Percentiles rank a stretch among this genome's conserved stretches.
Conservation (phyloP, 345 rosid species). For the Cardiospermum halicacabum region DNA sequence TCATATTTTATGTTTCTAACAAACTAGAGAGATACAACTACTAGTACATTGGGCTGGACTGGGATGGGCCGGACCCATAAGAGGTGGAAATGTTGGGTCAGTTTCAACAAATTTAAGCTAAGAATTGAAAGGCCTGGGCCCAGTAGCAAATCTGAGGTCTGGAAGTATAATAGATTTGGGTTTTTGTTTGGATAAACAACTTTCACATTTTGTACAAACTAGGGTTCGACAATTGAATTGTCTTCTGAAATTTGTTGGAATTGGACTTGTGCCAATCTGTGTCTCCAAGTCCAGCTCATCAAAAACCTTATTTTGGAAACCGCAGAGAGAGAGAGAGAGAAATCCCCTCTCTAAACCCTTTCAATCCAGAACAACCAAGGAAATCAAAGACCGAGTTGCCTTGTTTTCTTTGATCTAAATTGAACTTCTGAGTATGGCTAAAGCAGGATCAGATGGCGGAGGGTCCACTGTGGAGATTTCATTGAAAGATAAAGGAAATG, state of each 20-base stretch:
- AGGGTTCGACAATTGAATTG: background rate
- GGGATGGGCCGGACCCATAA: too few relatives aligned
- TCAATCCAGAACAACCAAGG: background rate
- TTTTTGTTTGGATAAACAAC: background rate
- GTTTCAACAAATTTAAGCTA: too few relatives aligned
- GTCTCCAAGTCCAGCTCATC: background rate
- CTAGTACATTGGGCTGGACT: too few relatives aligned
- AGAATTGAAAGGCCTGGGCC: too few relatives aligned
- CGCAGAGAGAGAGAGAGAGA: background rate
- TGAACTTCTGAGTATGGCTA: slow-evolving; percentile 24
- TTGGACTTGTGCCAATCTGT: background rate
- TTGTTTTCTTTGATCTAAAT: background rate
- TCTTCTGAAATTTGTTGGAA: background rate
- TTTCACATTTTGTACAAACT: too few relatives aligned
- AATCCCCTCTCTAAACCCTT: slow-evolving; percentile 14
- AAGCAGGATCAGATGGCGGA: slow-evolving; percentile 35
- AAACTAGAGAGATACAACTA: too few relatives aligned
- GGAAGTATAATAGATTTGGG: too few relatives aligned
- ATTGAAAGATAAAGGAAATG: slow-evolving; percentile 87
- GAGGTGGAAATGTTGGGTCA: too few relatives aligned
- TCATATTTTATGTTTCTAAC: background rate
- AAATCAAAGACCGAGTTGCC: background rate
- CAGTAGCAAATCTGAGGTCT: too few relatives aligned
- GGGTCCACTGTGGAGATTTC: slow-evolving; percentile 40
- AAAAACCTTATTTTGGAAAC: background rate